Base-by-base conservation (phyloP, 257 asterid species). In the Petunia axillaris region DNA sequence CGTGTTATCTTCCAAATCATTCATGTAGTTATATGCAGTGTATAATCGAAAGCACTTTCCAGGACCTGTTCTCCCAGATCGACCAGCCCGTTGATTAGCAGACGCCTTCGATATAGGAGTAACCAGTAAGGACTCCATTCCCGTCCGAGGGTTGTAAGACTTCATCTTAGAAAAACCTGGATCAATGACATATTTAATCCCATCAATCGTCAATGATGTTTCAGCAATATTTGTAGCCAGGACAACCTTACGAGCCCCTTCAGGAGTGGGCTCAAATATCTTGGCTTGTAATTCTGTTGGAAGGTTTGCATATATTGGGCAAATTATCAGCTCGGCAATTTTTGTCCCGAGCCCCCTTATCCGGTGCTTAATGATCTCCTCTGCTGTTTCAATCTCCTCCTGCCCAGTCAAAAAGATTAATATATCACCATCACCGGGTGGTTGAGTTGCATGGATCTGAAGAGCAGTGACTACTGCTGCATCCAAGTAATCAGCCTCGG, bases 1-100 rank as follows among this genome's bases (percentile, higher is more conserved):
- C 25, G 99, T 91, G 74, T 95, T 95, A 81, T 95, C 99, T 13
- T 93, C 99, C 76, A 95, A 88, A 85, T 95, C 99, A 75, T 91
- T 85, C 76, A 83, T 81, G 85, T 65, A 95, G 67, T 89, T 95
- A 83, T 91, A 87, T 6, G 93, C 95, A 8, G 99, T 93, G 83
- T 91, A 95, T 85, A 95, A 81, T 52, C 97, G 89, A 85, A 88
- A 95, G 91, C 99, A 95, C 83, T 92, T 87, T 70, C 99, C 99
- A 8, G 99, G 99, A 83, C 98, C 97, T 2, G 98, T 95, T 85
- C 99, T 86, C 76, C 99, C 99, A 79, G 99, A 95, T 80, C 98
- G 91, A 83, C 99, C 98, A 6, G 99, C 98, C 78, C 98, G 92
- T 79, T 95, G 99, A 84, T 93, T 91, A 10, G 99, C 97, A 44